Percentiles rank a stretch among this genome's conserved stretches.
These are phyloP conservation scores for Nothophoma quercina DNA, from an alignment of 2,329 filamentous ascomycete genomes.

Conservation along the genomic window DNA sequence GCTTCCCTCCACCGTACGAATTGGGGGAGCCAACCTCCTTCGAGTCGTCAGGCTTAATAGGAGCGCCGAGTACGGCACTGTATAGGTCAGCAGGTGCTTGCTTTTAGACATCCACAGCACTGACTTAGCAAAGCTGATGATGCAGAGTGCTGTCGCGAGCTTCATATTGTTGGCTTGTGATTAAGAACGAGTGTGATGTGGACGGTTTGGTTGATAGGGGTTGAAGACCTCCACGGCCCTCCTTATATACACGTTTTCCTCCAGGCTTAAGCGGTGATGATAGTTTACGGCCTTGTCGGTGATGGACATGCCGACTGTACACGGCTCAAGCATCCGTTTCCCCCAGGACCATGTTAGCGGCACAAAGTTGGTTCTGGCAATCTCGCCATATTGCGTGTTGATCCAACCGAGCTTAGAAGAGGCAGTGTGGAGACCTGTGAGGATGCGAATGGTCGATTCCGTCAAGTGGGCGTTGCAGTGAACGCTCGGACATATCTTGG, in stretches of 20 bases:
- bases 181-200: conserved; percentile 6
- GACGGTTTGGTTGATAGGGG: neutral
- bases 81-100: neutral
- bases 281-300: neutral
- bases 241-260: neutral
- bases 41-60: neutral
- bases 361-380: neutral
- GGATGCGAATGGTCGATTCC: conserved; percentile 11
- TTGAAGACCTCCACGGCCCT: neutral
- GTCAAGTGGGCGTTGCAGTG: neutral
- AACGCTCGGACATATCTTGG: neutral
- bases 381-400: neutral
- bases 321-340: neutral
- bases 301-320: neutral
- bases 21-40: neutral
- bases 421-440: neutral
- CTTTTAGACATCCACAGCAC: neutral
- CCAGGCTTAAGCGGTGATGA: neutral
- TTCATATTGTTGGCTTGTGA: conserved; percentile 31
- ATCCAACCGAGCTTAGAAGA: neutral
- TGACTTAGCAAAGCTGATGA: conserved; percentile 31
- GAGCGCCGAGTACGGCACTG: neutral
- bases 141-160: conserved; percentile 30
- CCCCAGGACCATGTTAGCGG: neutral
- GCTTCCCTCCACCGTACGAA: neutral